Evolutionary conservation across 1,139 yeast species (phyloP), one percentile per base, ranked within the genome.

Genomic region (Sugiyamaella grinbergsii): DNA sequence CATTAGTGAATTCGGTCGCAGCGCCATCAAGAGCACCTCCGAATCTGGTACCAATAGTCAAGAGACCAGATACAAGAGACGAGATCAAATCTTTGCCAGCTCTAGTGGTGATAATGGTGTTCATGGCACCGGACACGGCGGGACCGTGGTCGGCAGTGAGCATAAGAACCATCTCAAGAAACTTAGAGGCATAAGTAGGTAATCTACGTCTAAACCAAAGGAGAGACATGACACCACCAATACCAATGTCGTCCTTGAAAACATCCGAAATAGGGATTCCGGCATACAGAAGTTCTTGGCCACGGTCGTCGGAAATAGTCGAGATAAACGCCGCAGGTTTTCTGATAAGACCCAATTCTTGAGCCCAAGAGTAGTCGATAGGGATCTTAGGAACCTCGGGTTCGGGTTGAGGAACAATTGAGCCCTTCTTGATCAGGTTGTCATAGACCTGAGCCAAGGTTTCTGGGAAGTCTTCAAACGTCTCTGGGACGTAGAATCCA

Each of bases 21-120:
- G 77, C 77, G 42, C 76, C 78, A 49, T 73, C 77, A 18, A 73
- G 65, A 40, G 77, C 77, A 58, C 77, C 77, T 49, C 77, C 77
- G 55, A 73, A 73, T 34, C 77, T 71, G 41, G 74, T 71, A 34
- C 77, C 77, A 50, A 73, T 73, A 47, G 77, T 73, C 54, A 73
- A 63, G 50, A 73, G 62, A 60, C 77, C 77, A 34, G 76, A 62
- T 7, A 74, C 78, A 45, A 73, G 66, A 18, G 77, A 73, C 20
- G 77, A 73, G 54, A 73, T 73, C 48, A 73, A 65, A 54, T 73
- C 78, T 63, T 74, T 74, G 47, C 77, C 77, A 22, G 77, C 77
- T 58, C 77, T 71, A 39, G 77, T 73, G 37, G 77, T 73, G 59
- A 73, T 71, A 55, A 73, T 73, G 47, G 78, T 74, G 66, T 73